Conservation (phyloP, 345 rosid species). For the Eucalyptus pumila region DNA sequence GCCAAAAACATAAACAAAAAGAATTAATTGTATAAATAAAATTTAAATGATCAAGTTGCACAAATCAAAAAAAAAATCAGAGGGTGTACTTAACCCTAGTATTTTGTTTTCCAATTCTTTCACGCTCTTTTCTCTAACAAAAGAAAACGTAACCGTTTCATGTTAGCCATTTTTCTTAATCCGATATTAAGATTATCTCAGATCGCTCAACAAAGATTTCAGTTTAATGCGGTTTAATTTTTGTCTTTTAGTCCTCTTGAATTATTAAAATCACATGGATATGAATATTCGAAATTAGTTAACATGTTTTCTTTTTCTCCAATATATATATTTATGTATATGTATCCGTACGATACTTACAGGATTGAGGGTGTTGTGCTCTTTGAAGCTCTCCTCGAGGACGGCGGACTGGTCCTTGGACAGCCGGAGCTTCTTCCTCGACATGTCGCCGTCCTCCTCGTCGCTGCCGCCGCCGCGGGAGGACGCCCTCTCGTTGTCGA, state of each 20-base stretch:
- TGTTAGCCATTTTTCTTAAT: background rate
- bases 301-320: background rate
- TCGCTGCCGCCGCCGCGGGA: constrained; percentile 85
- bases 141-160: background rate
- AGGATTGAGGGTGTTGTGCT: constrained; percentile 90
- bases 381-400: constrained; percentile 91
- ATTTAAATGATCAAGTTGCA: background rate
- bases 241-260: background rate
- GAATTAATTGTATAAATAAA: background rate
- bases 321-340: background rate
- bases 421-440: constrained; percentile 84
- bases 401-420: constrained; percentile 88
- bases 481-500: constrained; percentile 47
- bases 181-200: background rate
- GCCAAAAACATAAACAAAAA: background rate
- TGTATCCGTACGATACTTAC: constrained; percentile 14
- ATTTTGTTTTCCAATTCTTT: background rate
- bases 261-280: background rate
- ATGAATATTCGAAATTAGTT: background rate
- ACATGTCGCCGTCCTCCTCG: constrained; percentile 82
- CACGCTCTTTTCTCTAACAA: background rate
- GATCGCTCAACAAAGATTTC: background rate
- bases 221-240: background rate
- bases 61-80: background rate
- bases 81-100: background rate